Evolutionary conservation across 169 alveolate species (phyloP).

Genomic region (Babesia bigemina): DNA sequence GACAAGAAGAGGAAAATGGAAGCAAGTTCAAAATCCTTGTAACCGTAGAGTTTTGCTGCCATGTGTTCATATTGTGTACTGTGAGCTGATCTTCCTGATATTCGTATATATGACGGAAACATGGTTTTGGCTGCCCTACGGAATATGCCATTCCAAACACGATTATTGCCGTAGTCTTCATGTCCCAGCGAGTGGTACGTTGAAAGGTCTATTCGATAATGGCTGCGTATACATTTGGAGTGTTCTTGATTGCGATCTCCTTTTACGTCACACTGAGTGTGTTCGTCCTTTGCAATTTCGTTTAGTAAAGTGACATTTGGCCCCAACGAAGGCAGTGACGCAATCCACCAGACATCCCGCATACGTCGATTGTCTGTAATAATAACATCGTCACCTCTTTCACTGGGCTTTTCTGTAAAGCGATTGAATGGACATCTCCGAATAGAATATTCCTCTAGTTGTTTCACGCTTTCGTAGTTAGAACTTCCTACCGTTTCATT

Average conservation of each 20-base stretch:
- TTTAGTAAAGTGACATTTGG: constrained; percentile 41
- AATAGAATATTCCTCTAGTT: neutral
- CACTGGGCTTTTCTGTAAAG: neutral
- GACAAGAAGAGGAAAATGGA: neutral
- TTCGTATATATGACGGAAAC: neutral
- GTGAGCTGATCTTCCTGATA: constrained; percentile 18
- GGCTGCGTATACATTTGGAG: constrained; percentile 1
- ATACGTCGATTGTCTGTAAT: neutral
- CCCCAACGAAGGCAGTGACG: constrained; percentile 31
- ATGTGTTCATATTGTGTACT: constrained; percentile 33
- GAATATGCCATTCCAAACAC: neutral
- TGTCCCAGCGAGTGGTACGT: constrained; percentile 21
- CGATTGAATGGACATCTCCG: neutral
- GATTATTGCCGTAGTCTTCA: neutral
- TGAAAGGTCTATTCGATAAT: constrained; percentile 29
- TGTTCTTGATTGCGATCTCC: neutral
- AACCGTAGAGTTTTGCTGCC: constrained; percentile 6
- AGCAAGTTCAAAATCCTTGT: neutral
- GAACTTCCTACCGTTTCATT: neutral
- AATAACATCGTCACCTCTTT: neutral
- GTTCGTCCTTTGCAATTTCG: neutral
- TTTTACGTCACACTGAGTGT: neutral
- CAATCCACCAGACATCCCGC: constrained; percentile 17
- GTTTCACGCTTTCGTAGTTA: neutral
- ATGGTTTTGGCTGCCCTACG: neutral